Conservation (phyloP, 192 early-diverging fungal species). For the Coemansia sp. region DNA sequence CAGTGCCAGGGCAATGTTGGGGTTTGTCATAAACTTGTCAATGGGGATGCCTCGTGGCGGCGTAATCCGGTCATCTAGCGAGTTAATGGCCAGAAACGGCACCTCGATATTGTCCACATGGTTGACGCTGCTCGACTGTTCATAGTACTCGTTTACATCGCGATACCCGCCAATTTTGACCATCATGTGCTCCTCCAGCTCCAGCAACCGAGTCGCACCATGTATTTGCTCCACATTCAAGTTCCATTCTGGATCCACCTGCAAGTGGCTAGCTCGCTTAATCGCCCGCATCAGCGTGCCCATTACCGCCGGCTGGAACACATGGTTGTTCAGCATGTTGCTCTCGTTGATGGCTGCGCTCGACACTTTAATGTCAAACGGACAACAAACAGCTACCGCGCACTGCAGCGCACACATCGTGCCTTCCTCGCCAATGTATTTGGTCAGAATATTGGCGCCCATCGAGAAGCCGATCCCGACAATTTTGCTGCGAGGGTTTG, state of each 20-base stretch:
- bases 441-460: slow-evolving; percentile 89
- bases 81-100: slow-evolving; percentile 79
- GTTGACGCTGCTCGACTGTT: slow-evolving; percentile 57
- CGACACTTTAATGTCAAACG: slow-evolving; percentile 71
- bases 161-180: slow-evolving; percentile 67
- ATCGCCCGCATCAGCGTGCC: slow-evolving; percentile 55
- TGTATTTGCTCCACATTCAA: slow-evolving; percentile 56
- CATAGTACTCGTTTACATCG: slow-evolving; percentile 78
- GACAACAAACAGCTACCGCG: slow-evolving; percentile 79
- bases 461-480: slow-evolving; percentile 86
- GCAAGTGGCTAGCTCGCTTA: slow-evolving; percentile 40
- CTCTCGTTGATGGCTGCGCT: slow-evolving; percentile 49
- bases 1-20: slow-evolving; percentile 71
- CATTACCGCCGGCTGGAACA: slow-evolving; percentile 62
- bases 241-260: slow-evolving; percentile 25
- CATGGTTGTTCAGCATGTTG: slow-evolving; percentile 56
- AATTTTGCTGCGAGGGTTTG: slow-evolving; percentile 59
- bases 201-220: slow-evolving; percentile 62
- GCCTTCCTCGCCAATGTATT: slow-evolving; percentile 81
- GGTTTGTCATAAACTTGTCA: slow-evolving; percentile 71
- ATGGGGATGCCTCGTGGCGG: slow-evolving; percentile 64
- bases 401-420: slow-evolving; percentile 66
- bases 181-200: slow-evolving; percentile 78
- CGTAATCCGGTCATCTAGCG: slow-evolving; percentile 84
- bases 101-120: slow-evolving; percentile 61